A percentile compares a stretch with the other conserved stretches of the same genome.
Evolutionary conservation across 164 flowering plant genomes (phyloP).

Genomic region (Macadamia integrifolia): DNA sequence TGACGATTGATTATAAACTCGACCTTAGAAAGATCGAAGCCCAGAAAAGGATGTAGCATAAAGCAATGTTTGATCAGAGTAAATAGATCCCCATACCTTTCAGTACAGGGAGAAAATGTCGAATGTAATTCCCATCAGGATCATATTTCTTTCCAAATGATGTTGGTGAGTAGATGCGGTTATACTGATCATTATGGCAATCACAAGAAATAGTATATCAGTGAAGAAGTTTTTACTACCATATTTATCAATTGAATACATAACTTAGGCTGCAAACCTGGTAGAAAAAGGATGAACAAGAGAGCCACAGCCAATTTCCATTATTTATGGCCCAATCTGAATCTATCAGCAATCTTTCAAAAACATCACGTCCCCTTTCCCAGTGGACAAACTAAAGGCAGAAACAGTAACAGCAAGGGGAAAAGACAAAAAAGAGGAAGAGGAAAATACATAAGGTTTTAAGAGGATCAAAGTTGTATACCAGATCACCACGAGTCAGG

Average conservation of each 20-base stretch:
- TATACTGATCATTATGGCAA: constrained; percentile 42
- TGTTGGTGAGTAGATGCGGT: constrained; percentile 84
- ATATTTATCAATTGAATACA: not conserved
- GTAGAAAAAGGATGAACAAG: constrained; percentile 94
- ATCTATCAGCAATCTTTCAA: constrained; percentile 88
- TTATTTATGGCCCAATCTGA: constrained; percentile 96
- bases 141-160: constrained; percentile 95
- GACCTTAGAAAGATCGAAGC: constrained; percentile 2
- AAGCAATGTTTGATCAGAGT: not conserved
- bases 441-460: not conserved
- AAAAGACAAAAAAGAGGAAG: constrained; percentile 5
- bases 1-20: not conserved
- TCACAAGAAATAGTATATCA: not conserved
- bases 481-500: constrained; percentile 96
- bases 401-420: constrained; percentile 9
- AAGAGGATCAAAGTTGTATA: constrained; percentile 21
- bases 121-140: constrained; percentile 65
- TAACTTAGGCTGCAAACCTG: constrained; percentile 42
- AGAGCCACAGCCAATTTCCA: constrained; percentile 96
- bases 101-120: constrained; percentile 79
- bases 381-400: constrained; percentile 75
- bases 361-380: constrained; percentile 95
- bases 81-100: constrained; percentile 43
- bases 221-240: not conserved
- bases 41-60: not conserved